phyloP scores from a whole-genome alignment of 1,284 basidiomycete species.

The Malassezia yamatoensis region DNA sequence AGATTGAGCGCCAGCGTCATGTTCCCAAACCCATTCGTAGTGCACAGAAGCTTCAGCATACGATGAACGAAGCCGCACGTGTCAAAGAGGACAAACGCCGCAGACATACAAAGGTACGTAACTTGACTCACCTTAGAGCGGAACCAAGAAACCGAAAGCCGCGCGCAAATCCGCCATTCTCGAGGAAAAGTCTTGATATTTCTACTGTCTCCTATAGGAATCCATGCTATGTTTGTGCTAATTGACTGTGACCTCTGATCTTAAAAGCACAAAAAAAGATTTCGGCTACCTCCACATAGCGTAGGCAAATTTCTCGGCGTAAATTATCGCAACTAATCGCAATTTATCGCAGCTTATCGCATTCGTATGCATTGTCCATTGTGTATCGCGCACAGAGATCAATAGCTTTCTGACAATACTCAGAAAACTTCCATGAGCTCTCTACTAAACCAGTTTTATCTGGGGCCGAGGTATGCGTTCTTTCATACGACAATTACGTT shows the following conservation, averaged over 20 bases:
- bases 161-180: constrained; percentile 60
- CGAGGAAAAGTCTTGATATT: constrained; percentile 22
- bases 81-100: constrained; percentile 88
- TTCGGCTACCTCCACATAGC: no score
- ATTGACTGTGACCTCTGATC: no score
- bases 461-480: constrained; percentile 55
- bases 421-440: constrained; percentile 21
- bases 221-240: no score
- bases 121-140: constrained; percentile 50
- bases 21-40: constrained; percentile 82
- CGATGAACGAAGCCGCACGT: constrained; percentile 78
- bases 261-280: no score
- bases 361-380: no score
- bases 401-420: no score
- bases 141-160: constrained; percentile 77
- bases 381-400: no score
- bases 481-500: constrained; percentile 61
- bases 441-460: constrained; percentile 29
- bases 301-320: no score
- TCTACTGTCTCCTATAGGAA: neutral
- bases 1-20: constrained; percentile 71
- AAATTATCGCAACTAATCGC: no score
- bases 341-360: no score
- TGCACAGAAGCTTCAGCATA: constrained; percentile 74
- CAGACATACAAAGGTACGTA: constrained; percentile 51